Conservation (phyloP, 768 basidiomycete species). For the Imleria badia region DNA sequence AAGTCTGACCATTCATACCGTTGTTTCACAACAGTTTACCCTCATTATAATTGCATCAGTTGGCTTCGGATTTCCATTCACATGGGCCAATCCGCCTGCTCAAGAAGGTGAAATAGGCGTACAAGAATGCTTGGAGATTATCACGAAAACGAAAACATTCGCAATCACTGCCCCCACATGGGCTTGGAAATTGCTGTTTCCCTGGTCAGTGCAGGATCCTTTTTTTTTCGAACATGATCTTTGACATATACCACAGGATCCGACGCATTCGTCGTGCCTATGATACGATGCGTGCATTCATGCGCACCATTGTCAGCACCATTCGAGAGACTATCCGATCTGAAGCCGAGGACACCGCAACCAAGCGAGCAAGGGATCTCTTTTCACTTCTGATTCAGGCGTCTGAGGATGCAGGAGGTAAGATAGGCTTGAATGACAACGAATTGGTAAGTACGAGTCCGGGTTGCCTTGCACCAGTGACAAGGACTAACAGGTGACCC, state of each 20-base stretch:
- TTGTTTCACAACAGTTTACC: conserved; percentile 12
- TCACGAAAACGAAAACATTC: conserved; percentile 12
- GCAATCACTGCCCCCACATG: conserved; percentile 19
- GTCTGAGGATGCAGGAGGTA: conserved; percentile 20
- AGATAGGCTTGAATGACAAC: conserved; percentile 10
- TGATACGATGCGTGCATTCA: conserved; percentile 22
- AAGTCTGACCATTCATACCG: neutral
- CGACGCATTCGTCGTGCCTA: conserved; percentile 19
- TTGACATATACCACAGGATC: conserved; percentile 11
- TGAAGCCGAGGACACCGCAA: neutral
- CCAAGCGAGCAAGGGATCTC: conserved; percentile 14
- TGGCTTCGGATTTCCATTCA: conserved; percentile 25
- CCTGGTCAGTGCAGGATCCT: conserved; percentile 6
- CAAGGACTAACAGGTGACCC: neutral
- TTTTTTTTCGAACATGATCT: too few species aligned
- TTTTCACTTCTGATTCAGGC: conserved; percentile 23
- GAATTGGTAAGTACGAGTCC: conserved; percentile 16
- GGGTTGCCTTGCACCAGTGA: neutral
- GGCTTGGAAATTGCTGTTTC: conserved; percentile 25
- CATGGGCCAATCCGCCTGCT: conserved; percentile 17
- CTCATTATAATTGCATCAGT: conserved; percentile 23
- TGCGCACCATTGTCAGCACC: conserved; percentile 13
- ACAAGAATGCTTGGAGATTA: conserved; percentile 20
- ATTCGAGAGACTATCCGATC: conserved; percentile 13
- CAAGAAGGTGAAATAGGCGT: conserved; percentile 18